Base-by-base conservation (phyloP, 225 moss, liverwort and hornwort species). In the Sphagnum tenellum region DNA sequence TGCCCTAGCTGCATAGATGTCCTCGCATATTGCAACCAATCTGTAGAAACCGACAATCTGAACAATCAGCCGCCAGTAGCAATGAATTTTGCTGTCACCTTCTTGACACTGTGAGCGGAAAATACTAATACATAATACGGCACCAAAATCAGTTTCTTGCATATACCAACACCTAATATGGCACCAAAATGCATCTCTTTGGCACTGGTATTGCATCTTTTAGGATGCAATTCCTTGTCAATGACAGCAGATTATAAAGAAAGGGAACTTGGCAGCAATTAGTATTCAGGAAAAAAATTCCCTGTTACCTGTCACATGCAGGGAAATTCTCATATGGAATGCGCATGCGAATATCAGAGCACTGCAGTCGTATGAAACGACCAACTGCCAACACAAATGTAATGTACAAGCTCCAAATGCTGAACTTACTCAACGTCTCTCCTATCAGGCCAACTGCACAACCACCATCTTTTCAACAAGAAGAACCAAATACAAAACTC, bases 271-370 rank as follows among this genome's bases (percentile, higher is more conserved):
- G 44, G 52, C 52, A 6, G 9, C 52, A 29, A 29, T 29, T 29
- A 29, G 1, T 29, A 29, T 29, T 29, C 29, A 29, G 29, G 29
- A 29, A 29, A 29, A 29, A 29, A 29, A 29, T 29, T 29, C 29
- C 29, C 29, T 48, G 48, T 64, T 47, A 88, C 93, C 93, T 92
- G 67, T 96, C 95, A 79, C 95, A 96, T 54, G 86, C 73, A 61
- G 80, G 89, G 64, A 96, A 96, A 57, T 96, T 96, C 66, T 96
- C 95, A 60, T 88, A 96, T 71, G 92, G 95, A 59, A 96, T 96
- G 59, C 92, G 84, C 95, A 96, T 96, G 71, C 95, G 88, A 59
- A 90, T 85, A 67, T 96, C 95, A 50, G 95, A 77, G 62, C 95
- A 96, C 73, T 96, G 95, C 79, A 96, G 70, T 49, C 92, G 86